These are phyloP conservation scores for Notholithocarpus densiflorus DNA, from an alignment of 306 rosid genomes.

Conservation along the genomic window DNA sequence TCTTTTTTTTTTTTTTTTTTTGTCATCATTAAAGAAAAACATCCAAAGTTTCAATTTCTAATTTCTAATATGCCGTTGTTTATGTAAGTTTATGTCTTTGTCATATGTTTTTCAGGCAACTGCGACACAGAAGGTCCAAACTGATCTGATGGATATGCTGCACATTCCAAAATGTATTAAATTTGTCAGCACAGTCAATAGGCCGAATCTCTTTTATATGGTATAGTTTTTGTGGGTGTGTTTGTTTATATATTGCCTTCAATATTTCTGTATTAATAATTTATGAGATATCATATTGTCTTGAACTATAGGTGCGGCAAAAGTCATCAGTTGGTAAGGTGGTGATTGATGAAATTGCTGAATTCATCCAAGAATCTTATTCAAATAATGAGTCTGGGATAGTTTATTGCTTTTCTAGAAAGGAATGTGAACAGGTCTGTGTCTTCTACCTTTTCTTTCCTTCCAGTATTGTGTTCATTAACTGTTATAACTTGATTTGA, in stretches of 20 bases:
- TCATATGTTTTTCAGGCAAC: conserved; percentile 67
- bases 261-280: conserved; percentile 9
- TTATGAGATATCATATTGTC: conserved; percentile 12
- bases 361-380: conserved; percentile 68
- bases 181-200: conserved; percentile 93
- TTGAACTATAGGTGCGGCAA: conserved; percentile 64
- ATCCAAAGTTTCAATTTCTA: conserved; percentile 7
- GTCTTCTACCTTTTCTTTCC: conserved; percentile 3
- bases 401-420: conserved; percentile 92
- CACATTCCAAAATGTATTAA: conserved; percentile 82
- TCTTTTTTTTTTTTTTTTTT: not conserved
- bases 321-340: conserved; percentile 85
- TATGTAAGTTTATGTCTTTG: conserved; percentile 8
- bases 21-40: conserved; percentile 6
- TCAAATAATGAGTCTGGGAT: conserved; percentile 82
- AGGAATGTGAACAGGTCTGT: conserved; percentile 92
- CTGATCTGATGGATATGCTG: conserved; percentile 89
- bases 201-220: conserved; percentile 87
- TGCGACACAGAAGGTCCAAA: conserved; percentile 91
- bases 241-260: not conserved
- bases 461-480: conserved; percentile 1
- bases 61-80: not conserved
- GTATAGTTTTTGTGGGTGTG: conserved; percentile 30
- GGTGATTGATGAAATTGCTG: conserved; percentile 76
- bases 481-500: not conserved